Evolutionary conservation across 208 protist species (phyloP).

Genomic region (Leishmania major): DNA sequence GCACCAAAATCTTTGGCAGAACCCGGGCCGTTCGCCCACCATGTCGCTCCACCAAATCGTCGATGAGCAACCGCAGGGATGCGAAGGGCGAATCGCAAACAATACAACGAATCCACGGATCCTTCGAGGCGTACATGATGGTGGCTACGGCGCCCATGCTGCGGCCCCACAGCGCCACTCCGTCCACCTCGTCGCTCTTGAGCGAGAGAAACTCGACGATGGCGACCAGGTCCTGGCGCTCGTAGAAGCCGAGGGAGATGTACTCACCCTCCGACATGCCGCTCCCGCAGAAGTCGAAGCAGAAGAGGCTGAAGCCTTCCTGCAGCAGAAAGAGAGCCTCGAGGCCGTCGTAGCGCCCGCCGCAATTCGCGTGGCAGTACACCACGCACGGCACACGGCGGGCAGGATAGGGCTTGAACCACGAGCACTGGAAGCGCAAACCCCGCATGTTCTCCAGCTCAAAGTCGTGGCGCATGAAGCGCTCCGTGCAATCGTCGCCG

Average conservation of each 20-base stretch:
- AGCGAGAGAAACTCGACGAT: conserved; percentile 85
- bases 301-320: conserved; percentile 90
- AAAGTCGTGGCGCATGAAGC: conserved; percentile 73
- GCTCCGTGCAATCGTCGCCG: conserved; percentile 33
- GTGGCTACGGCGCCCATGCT: conserved; percentile 96
- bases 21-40: conserved; percentile 43
- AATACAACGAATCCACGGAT: conserved; percentile 89
- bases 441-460: conserved; percentile 84
- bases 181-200: conserved; percentile 63
- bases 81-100: conserved; percentile 95
- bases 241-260: conserved; percentile 95
- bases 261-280: conserved; percentile 95
- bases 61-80: conserved; percentile 75
- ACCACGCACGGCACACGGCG: conserved; percentile 81
- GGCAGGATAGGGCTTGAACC: conserved; percentile 61
- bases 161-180: conserved; percentile 91
- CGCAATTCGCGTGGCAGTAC: conserved; percentile 93
- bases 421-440: conserved; percentile 78
- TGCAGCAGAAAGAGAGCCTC: conserved; percentile 83
- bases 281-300: conserved; percentile 93
- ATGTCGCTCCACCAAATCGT: conserved; percentile 77
- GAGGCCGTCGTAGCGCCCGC: conserved; percentile 75
- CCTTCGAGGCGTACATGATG: conserved; percentile 94
- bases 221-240: conserved; percentile 92
- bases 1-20: conserved; percentile 82